phyloP scores from a whole-genome alignment of 1,139 yeast species.

The Hansenula anomala region DNA sequence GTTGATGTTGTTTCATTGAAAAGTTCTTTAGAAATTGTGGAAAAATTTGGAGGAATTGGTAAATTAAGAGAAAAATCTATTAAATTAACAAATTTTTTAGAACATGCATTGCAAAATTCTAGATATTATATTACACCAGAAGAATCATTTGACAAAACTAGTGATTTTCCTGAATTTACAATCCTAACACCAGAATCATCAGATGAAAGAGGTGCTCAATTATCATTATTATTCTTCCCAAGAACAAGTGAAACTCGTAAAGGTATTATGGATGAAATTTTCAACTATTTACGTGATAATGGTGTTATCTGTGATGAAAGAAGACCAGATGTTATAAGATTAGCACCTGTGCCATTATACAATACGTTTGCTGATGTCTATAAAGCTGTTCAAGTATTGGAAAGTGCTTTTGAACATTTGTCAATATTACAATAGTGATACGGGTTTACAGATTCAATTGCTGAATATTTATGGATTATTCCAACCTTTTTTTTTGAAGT shows the following conservation, averaged over 20 bases:
- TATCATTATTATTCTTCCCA: constrained; percentile 67
- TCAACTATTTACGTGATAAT: constrained; percentile 37
- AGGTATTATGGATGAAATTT: constrained; percentile 63
- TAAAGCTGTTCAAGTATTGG: constrained; percentile 40
- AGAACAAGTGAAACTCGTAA: constrained; percentile 26
- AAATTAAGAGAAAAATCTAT: constrained; percentile 53
- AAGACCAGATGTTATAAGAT: constrained; percentile 79
- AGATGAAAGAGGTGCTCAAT: constrained; percentile 70
- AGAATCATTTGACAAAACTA: constrained; percentile 15
- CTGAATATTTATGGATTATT: too few species aligned
- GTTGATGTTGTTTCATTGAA: constrained; percentile 70
- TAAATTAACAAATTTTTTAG: constrained; percentile 53
- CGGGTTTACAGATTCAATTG: too few species aligned
- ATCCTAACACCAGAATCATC: constrained; percentile 68
- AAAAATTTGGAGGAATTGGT: constrained; percentile 59
- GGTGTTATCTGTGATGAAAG: constrained; percentile 87
- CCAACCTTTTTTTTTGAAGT: too few species aligned
- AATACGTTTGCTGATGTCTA: constrained; percentile 67
- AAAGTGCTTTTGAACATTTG: constrained; percentile 31
- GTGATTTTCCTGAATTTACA: constrained; percentile 42
- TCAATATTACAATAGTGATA: too few species aligned
- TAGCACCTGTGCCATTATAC: constrained; percentile 83
- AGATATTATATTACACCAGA: constrained; percentile 37
- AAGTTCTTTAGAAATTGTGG: constrained; percentile 60
- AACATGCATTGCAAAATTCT: constrained; percentile 39